A percentile compares a stretch with the other conserved stretches of the same genome.
These are phyloP conservation scores for Fusarium sacchari DNA, from an alignment of 2,329 filamentous ascomycete genomes.

Conservation along the genomic window DNA sequence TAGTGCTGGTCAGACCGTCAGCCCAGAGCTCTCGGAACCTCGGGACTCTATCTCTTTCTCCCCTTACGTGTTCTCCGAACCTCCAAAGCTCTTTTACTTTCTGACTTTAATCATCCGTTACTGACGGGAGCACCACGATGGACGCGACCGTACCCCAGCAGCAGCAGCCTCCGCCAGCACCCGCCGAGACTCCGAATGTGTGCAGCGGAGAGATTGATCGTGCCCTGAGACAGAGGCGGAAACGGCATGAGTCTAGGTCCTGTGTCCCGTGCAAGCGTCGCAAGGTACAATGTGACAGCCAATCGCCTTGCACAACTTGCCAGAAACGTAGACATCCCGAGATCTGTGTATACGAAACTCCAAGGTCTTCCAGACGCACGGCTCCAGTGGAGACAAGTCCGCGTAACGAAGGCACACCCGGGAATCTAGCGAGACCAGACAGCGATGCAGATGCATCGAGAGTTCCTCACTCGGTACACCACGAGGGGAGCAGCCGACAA, in stretches of 20 bases:
- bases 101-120: too few species aligned
- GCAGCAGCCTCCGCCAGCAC: not conserved
- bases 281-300: not conserved
- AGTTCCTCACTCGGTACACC: too few species aligned
- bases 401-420: not conserved
- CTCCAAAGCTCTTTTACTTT: too few species aligned
- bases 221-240: not conserved
- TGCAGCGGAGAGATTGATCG: not conserved
- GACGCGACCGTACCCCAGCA: not conserved
- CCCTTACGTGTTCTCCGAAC: too few species aligned
- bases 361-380: not conserved
- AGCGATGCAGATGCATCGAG: not conserved
- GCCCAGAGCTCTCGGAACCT: not conserved
- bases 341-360: not conserved
- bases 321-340: not conserved
- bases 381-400: too few species aligned
- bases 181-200: not conserved
- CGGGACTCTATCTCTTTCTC: not conserved
- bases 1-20: too few species aligned
- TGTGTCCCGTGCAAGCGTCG: not conserved
- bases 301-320: not conserved
- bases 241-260: not conserved
- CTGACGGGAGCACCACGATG: not conserved
- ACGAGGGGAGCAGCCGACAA: not conserved
- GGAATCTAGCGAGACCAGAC: not conserved